Evolutionary conservation across 108 stramenopile genomes (phyloP).

Genomic region (Mediolabrus comicus): DNA sequence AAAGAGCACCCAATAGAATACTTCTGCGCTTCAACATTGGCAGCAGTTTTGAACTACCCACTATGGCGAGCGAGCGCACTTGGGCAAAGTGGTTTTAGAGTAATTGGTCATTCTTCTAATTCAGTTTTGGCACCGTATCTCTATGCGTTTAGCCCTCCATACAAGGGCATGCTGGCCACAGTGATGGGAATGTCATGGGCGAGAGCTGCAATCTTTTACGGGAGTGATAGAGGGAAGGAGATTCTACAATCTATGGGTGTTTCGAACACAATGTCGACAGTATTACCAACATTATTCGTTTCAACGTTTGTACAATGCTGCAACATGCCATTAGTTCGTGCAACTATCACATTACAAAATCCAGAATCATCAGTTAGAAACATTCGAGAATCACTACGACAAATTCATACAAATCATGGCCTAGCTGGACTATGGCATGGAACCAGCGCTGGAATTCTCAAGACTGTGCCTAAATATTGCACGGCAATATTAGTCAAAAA

Average conservation of each 20-base stretch:
- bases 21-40: conserved; percentile 66
- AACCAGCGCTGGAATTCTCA: conserved; percentile 91
- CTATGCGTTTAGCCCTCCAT: conserved; percentile 92
- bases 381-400: conserved; percentile 65
- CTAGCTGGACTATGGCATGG: conserved; percentile 88
- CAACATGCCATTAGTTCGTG: conserved; percentile 94
- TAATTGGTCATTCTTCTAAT: conserved; percentile 30
- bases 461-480: conserved; percentile 98
- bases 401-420: conserved; percentile 80
- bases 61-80: conserved; percentile 81
- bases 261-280: conserved; percentile 52
- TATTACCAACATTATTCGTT: conserved; percentile 84
- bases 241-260: conserved; percentile 32
- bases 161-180: conserved; percentile 89
- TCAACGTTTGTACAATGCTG: conserved; percentile 85
- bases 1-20: conserved; percentile 79
- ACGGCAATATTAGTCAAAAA: conserved; percentile 94
- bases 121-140: conserved; percentile 58
- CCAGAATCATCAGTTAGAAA: conserved; percentile 69
- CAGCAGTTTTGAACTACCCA: conserved; percentile 80
- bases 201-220: conserved; percentile 94
- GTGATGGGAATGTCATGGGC: conserved; percentile 98
- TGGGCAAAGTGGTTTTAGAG: conserved; percentile 80
- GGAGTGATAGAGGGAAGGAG: conserved; percentile 84
- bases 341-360: conserved; percentile 91